A percentile compares a stretch with the other conserved stretches of the same genome.
These are phyloP conservation scores for Marasmius sp. DNA, from an alignment of 1,284 basidiomycete species.

Conservation along the genomic window DNA sequence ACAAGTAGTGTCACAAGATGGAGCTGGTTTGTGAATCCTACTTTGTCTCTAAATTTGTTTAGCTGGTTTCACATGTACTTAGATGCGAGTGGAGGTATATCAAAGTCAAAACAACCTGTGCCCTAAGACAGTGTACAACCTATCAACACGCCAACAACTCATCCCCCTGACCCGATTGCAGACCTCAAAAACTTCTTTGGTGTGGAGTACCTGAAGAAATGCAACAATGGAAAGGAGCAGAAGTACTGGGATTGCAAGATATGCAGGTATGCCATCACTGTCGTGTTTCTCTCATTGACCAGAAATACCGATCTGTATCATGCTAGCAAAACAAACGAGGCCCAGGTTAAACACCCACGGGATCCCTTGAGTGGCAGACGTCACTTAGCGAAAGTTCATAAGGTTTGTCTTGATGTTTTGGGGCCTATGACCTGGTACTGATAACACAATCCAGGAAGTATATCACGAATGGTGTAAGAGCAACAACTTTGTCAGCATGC, in stretches of 20 bases:
- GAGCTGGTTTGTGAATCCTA: too few species aligned
- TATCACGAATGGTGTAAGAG: not conserved
- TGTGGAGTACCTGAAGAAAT: too few species aligned
- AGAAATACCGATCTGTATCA: not conserved
- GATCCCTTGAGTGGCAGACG: not conserved
- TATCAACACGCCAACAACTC: too few species aligned
- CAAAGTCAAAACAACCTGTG: too few species aligned
- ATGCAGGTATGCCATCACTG: not conserved
- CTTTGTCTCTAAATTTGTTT: too few species aligned
- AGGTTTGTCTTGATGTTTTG: not conserved
- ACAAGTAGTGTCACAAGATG: too few species aligned
- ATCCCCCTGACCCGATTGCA: too few species aligned
- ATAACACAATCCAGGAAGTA: not conserved
- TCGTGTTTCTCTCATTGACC: not conserved
- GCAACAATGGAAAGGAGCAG: not conserved
- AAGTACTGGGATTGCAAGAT: not conserved
- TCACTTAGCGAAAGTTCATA: not conserved
- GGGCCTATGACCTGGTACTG: not conserved
- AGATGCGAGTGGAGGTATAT: too few species aligned
- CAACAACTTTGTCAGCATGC: not conserved
- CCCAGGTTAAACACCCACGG: not conserved
- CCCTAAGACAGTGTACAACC: too few species aligned
- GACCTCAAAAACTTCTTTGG: too few species aligned
- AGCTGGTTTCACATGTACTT: too few species aligned
- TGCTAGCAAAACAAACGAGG: not conserved